Evolutionary conservation across 2,329 filamentous ascomycete species (phyloP).

Genomic region (Cordyceps farinosa): DNA sequence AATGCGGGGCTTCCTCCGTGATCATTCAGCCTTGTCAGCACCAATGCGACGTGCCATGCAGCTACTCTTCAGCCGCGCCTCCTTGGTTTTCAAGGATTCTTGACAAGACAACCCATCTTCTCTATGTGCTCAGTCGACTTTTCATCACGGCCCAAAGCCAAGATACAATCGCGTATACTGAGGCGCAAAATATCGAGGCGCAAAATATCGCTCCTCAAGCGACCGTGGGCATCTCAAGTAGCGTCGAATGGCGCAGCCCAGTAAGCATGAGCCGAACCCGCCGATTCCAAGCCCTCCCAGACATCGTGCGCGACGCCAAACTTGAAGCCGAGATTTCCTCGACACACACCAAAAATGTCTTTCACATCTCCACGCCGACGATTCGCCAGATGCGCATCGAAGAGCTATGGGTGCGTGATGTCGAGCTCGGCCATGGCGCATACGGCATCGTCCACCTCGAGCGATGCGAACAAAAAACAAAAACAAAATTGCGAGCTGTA

Average conservation of each 20-base stretch:
- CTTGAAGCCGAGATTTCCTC: slow-evolving; percentile 16
- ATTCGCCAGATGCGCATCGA: background rate
- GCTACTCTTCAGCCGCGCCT: too few species aligned
- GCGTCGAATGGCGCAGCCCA: background rate
- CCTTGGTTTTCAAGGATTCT: too few species aligned
- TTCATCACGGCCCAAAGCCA: too few species aligned
- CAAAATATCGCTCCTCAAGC: too few species aligned
- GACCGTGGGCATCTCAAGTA: background rate
- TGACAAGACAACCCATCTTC: too few species aligned
- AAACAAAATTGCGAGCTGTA: background rate
- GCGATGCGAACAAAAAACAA: background rate
- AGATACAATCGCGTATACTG: background rate
- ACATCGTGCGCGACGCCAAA: slow-evolving; percentile 23
- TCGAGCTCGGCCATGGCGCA: slow-evolving; percentile 13
- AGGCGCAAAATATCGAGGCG: too few species aligned
- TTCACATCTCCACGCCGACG: background rate
- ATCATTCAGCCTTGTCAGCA: background rate
- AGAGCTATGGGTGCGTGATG: slow-evolving; percentile 11
- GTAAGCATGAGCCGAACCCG: background rate
- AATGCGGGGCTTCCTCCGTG: background rate
- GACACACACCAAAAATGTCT: slow-evolving; percentile 10
- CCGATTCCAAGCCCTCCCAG: background rate
- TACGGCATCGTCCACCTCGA: slow-evolving; percentile 17
- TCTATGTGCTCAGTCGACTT: too few species aligned
- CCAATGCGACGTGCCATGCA: too few species aligned